Evolutionary conservation across 371 early-diverging fungal genomes (phyloP).

Genomic region (Mortierella sp.): DNA sequence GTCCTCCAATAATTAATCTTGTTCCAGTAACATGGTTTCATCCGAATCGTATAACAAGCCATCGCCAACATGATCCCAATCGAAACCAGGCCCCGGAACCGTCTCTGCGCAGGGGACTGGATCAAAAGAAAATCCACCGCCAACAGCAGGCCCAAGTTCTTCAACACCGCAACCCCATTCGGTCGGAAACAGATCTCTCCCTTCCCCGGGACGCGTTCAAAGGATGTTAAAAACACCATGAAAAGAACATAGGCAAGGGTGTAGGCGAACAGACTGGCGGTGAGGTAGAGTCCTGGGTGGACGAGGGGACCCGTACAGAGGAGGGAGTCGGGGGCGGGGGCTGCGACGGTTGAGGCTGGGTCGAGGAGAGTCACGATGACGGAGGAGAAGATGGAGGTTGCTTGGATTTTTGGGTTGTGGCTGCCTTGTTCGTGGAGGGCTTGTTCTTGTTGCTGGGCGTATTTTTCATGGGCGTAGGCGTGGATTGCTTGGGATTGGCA

Average conservation of each 20-base stretch:
- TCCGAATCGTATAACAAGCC: slow-evolving; percentile 74
- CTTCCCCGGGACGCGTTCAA: slow-evolving; percentile 74
- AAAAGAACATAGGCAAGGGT: slow-evolving; percentile 73
- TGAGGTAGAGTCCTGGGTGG: slow-evolving; percentile 63
- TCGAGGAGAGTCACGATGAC: slow-evolving; percentile 36
- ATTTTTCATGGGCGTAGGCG: slow-evolving; percentile 35
- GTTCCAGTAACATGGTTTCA: slow-evolving; percentile 71
- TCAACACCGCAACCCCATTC: slow-evolving; percentile 78
- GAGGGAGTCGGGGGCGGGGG: slow-evolving; percentile 19
- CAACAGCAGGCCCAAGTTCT: slow-evolving; percentile 70
- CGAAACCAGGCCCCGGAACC: slow-evolving; percentile 69
- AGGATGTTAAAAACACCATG: slow-evolving; percentile 78
- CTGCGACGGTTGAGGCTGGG: slow-evolving; percentile 29
- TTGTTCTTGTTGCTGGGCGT: slow-evolving; percentile 21
- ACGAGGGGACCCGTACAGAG: slow-evolving; percentile 41
- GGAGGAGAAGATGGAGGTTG: slow-evolving; percentile 15
- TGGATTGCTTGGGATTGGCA: slow-evolving; percentile 64
- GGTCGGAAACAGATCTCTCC: slow-evolving; percentile 82
- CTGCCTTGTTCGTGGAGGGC: slow-evolving; percentile 8
- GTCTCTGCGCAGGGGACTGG: slow-evolving; percentile 67
- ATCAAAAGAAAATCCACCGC: slow-evolving; percentile 70
- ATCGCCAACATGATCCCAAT: slow-evolving; percentile 69
- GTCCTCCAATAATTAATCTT: slow-evolving; percentile 74
- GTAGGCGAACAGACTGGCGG: slow-evolving; percentile 73
- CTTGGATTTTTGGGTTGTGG: background rate